Evolutionary conservation across 805 yeast species (phyloP), one percentile per base, ranked within the genome.

Genomic region (Wickerhamomyces bisporus): DNA sequence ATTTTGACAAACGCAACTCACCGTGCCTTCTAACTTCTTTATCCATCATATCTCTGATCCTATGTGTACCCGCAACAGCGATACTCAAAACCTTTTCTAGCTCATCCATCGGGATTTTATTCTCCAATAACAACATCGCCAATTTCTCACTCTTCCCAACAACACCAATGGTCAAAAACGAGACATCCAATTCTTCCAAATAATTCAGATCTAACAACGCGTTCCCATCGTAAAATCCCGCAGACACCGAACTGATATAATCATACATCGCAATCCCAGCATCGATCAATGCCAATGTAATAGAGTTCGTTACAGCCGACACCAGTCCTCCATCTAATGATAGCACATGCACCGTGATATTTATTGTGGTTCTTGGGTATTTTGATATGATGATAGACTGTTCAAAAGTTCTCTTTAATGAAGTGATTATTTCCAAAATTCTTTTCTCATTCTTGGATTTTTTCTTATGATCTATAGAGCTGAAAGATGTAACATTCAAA

Each of bases 251-350:
- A 39, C 87, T 75, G 13, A 91, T 82, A 56, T 86, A 89, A 57
- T 93, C 98, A 55, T 82, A 84, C 82, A 93, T 81, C 5, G 96
- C 83, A 32, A 93, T 81, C 35, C 98, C 98, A 2, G 98, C 97
- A 62, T 93, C 98, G 25, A 93, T 78, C 31, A 93, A 68, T 0
- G 96, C 97, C 50, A 93, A 65, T 1, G 96, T 86, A 30, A 86
- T 75, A 9, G 97, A 86, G 57, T 93, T 93, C 30, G 86, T 71
- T 47, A 93, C 77, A 1, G 84, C 71, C 0, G 95, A 76, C 45
- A 91, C 60, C 19, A 91, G 56, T 0, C 95, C 95, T 27, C 98
- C 98, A 54, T 93, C 98, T 53, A 87, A 86, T 12, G 87, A 79
- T 37, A 93, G 66, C 0, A 93, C 88, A 47, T 86, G 85, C 6